Evolutionary conservation across 2,329 filamentous ascomycete genomes (phyloP), one percentile per base, ranked within the genome.

Genomic region (Penicillium janthinellum): DNA sequence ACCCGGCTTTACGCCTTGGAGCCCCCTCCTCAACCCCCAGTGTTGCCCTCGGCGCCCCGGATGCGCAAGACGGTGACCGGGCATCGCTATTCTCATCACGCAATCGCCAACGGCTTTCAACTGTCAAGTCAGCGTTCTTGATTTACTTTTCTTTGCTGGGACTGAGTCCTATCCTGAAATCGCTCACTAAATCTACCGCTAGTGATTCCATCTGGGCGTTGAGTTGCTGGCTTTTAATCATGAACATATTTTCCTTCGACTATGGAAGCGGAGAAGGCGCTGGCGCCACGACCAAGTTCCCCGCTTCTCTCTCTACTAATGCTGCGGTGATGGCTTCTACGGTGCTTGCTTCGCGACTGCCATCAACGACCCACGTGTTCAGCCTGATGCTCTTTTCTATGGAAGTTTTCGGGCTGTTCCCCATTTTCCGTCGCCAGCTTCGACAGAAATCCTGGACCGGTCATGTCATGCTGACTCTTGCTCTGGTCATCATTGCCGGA

Each of bases 221-320:
- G 81, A 95, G 91, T 53, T 93, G 91, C 71, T 95, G 92, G 88
- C 84, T 99, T 47, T 86, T 99, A 63, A 86, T 90, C 70, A 94
- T 97, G 78, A 99, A 99, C 75, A 92, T 98, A 62, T 96, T 96
- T 77, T 97, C 96, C 75, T 98, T 97, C 72, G 95, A 99, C 81
- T 99, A 99, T 76, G 91, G 91, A 11, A 90, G 90, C 55, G 74
- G 75, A 12, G 74, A 77, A 56, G 74, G 74, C 65, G 73, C 75
- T 28, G 74, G 71, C 63, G 76, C 76, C 57, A 78, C 76, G 25
- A 81, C 77, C 28, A 82, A 80, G 50, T 83, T 83, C 48, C 84
- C 84, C 1, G 84, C 84, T 34, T 84, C 86, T 3, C 83, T 98
- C 5, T 96, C 92, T 10, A 99, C 95, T 25, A 99, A 98, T 67